Conservation (phyloP, 2,329 filamentous ascomycete genomes). For the Hymenoscyphus linearis region DNA sequence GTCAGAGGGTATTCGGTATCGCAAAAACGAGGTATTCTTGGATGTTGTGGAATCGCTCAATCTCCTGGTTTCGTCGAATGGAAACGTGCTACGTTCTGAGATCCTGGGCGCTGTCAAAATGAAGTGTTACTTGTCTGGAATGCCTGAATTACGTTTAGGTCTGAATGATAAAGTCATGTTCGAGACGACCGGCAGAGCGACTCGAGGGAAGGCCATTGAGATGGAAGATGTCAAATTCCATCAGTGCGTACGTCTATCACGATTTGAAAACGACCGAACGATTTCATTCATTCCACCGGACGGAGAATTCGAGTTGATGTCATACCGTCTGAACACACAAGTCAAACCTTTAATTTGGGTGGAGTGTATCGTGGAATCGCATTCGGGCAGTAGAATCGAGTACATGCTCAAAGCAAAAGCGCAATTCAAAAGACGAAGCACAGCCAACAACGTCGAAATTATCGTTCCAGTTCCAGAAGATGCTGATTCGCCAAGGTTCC, state of each 20-base stretch:
- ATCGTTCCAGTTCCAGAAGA: constrained; percentile 96
- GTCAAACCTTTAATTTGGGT: constrained; percentile 99
- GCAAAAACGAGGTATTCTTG: constrained; percentile 99
- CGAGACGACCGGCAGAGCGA: constrained; percentile 90
- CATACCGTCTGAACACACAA: constrained; percentile 95
- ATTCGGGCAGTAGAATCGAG: constrained; percentile 91
- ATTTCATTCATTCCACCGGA: constrained; percentile 99
- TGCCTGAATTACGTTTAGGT: constrained; percentile 91
- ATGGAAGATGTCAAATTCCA: constrained; percentile 99
- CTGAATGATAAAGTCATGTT: constrained; percentile 99
- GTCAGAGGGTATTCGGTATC: constrained; percentile 94
- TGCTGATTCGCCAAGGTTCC: constrained; percentile 90
- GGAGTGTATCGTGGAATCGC: constrained; percentile 93
- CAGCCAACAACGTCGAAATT: constrained; percentile 98
- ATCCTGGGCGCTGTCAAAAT: constrained; percentile 98
- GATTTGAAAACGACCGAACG: constrained; percentile 97
- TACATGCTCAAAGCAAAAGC: constrained; percentile 99
- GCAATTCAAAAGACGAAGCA: constrained; percentile 96
- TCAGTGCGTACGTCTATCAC: constrained; percentile 89
- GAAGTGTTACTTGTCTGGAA: constrained; percentile 98
- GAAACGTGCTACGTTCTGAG: constrained; percentile 92
- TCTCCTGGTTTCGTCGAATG: constrained; percentile 86
- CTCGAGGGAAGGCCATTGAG: constrained; percentile 92
- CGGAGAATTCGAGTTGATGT: constrained; percentile 99
- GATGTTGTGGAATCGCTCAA: constrained; percentile 97